Base-by-base conservation (phyloP, 805 yeast species). In the Martiniozyma abietophila region DNA sequence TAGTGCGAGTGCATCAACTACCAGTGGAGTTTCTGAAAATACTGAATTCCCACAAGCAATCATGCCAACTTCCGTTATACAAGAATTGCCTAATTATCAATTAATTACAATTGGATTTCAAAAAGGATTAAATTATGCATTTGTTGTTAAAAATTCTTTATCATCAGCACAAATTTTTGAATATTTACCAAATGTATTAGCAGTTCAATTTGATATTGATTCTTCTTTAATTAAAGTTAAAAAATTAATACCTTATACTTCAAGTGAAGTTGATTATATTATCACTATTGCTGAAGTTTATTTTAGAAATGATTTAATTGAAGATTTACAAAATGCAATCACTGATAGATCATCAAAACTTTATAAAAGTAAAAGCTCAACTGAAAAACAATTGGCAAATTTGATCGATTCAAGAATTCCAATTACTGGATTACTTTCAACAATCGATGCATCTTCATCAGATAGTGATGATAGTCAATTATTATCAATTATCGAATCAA, bases 221-320 rank as follows among this genome's bases (percentile, higher is more conserved):
- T 44, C 50, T 15, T 41, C 48, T 14, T 51, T 69, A 5, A 71
- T 83, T 16, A 54, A 74, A 7, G 84, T 88, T 44, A 61, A 64
- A 39, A 73, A 78, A 53, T 67, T 89, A 47, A 76, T 79, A 40
- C 97, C 97, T 25, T 81, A 76, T 51, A 67, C 76, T 12, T 69
- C 83, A 2, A 36, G 62, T 1, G 59, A 58, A 10, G 65, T 64
- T 32, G 64, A 63, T 31, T 89, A 84, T 56, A 70, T 85, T 40
- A 83, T 83, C 36, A 81, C 96, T 0, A 82, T 88, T 41, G 97
- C 96, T 6, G 80, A 80, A 53, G 80, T 84, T 36, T 85, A 81
- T 53, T 80, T 85, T 61, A 95, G 95, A 16, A 53, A 59, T 8
- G 53, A 56, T 9, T 58, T 67, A 20, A 67, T 82, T 12, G 46